Evolutionary conservation across 129 eudicot species (phyloP), one percentile per base, ranked within the genome.

Genomic region (Flaveria bidentis): DNA sequence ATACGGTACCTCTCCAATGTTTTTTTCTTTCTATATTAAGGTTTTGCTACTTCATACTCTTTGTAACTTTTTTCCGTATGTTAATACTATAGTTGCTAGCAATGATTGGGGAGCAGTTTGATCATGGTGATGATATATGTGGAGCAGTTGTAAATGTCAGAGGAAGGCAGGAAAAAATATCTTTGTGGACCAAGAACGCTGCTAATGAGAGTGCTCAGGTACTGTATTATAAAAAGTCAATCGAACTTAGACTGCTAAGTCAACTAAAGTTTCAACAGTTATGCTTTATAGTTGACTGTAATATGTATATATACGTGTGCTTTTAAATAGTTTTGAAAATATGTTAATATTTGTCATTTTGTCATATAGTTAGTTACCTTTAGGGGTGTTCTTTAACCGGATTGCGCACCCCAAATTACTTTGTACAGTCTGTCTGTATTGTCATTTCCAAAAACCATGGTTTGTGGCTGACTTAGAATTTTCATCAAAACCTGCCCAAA

Each of bases 191-290:
- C 78, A 94, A 85, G 86, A 88, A 91, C 84, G 98, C 98, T 84
- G 91, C 98, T n/a, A 89, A 88, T 81, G 97, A 94, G 86, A 72
- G 82, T 63, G 92, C 97, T 84, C 98, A 94, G 98, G 98, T 94
- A 76, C 44, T 78, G 52, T 71, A 55, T 60, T 41, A 55, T 11
- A 65, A 41, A 60, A 42, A 67, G 30, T 13, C 9, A 8, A 74
- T 23, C 6, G 65, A 4, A 23, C 51, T 30, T 71, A 18, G 47
- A 52, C 15, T 71, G 75, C 16, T 51, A 50, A 64, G 26, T 63
- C 16, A 12, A 69, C 41, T 56, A 18, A 25, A 52, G 36, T 60
- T 50, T 18, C 28, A 26, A 26, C 41, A 13, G 46, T 57, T 77
- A 20, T 49, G 41, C 46, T 9, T 28, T 56, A 56, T 56, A 9